These are phyloP conservation scores for Neotropicomus parvogracilis DNA, from an alignment of 1,284 basidiomycete genomes.

Conservation along the genomic window DNA sequence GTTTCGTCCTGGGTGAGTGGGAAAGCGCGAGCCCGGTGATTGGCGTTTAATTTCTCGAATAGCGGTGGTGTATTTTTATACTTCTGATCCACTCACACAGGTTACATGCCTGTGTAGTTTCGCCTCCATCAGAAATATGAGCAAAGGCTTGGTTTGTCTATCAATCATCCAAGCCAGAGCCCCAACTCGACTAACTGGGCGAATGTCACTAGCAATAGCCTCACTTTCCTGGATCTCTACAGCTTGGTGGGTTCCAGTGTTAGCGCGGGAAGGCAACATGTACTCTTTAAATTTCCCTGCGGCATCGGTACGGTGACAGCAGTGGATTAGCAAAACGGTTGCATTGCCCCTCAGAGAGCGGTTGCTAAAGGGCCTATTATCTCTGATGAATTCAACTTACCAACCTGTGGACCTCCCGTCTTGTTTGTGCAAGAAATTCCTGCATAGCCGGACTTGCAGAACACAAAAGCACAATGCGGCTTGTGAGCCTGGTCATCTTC, in stretches of 20 bases:
- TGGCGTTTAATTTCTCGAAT: background rate
- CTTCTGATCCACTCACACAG: constrained; percentile 4
- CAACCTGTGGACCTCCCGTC: constrained; percentile 26
- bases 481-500: background rate
- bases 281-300: background rate
- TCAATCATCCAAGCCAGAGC: too few species aligned
- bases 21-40: background rate
- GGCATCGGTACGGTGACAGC: background rate
- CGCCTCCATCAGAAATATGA: background rate
- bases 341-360: constrained; percentile 1
- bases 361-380: constrained; percentile 3
- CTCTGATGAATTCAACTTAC: constrained; percentile 6
- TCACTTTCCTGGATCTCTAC: constrained; percentile 15
- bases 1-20: background rate
- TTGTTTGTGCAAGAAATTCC: constrained; percentile 5
- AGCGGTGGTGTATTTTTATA: background rate
- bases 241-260: constrained; percentile 29
- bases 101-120: background rate
- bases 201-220: background rate
- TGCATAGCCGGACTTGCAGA: constrained; percentile 9
- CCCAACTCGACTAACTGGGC: background rate
- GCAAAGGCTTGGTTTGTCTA: background rate
- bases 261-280: constrained; percentile 8
- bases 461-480: constrained; percentile 19
- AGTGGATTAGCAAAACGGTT: background rate